These are phyloP conservation scores for Oxyria digyna DNA, from an alignment of 148 eudicot genomes.

Conservation along the genomic window DNA sequence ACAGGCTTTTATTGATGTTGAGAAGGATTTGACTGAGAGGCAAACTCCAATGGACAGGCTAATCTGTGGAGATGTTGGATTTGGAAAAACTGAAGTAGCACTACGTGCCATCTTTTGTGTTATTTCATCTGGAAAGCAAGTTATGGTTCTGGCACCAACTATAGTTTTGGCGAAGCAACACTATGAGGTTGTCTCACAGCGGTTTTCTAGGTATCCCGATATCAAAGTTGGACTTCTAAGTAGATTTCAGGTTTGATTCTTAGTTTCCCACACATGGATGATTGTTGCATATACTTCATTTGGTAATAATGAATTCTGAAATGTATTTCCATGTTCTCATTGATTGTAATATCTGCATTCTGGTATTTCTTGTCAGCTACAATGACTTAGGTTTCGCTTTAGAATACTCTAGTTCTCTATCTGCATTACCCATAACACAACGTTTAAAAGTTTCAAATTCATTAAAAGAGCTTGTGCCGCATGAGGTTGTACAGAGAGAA, in stretches of 20 bases:
- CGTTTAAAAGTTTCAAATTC: not conserved
- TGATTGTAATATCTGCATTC: not conserved
- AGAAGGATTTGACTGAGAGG: conserved; percentile 87
- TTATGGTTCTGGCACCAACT: conserved; percentile 94
- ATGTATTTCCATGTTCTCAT: not conserved
- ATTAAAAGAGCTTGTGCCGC: not conserved
- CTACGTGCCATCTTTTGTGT: conserved; percentile 88
- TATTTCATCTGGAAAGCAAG: conserved; percentile 87
- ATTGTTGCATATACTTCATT: not conserved
- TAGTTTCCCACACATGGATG: not conserved
- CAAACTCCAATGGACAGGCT: conserved; percentile 96
- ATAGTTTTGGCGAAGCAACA: conserved; percentile 95
- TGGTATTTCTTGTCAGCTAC: not conserved
- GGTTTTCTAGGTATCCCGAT: conserved; percentile 54
- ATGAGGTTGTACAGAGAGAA: not conserved
- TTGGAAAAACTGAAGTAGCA: conserved; percentile 99
- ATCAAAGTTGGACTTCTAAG: conserved; percentile 82
- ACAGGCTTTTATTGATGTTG: conserved; percentile 95
- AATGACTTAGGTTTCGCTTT: not conserved
- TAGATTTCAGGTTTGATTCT: conserved; percentile 74
- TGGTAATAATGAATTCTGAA: not conserved
- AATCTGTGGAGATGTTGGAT: conserved; percentile 97
- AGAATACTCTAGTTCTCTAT: not conserved
- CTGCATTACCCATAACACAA: not conserved
- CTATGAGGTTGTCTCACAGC: conserved; percentile 67